These are phyloP conservation scores for Crithidia expoeki DNA, from an alignment of 208 protist genomes.

Conservation along the genomic window DNA sequence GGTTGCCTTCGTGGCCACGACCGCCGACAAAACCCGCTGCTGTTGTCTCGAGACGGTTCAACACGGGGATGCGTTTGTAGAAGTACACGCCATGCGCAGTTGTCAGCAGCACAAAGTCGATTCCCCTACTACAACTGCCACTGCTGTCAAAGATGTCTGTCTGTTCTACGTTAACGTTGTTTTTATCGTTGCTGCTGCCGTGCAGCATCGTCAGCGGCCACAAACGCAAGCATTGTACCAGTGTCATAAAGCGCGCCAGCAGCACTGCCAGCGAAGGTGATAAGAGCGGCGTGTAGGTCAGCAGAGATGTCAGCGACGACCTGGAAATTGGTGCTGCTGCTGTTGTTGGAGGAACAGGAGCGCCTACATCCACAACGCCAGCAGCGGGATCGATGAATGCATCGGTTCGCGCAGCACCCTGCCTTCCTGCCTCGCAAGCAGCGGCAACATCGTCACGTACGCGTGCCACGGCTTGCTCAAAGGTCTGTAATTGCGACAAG, in stretches of 20 bases:
- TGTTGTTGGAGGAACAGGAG: too few relatives aligned
- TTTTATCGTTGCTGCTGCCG: background rate
- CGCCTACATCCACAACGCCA: slow-evolving; percentile 1
- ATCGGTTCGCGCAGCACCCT: background rate
- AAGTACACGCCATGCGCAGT: slow-evolving; percentile 22
- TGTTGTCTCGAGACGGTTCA: background rate
- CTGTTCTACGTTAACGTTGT: background rate
- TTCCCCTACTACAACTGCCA: background rate
- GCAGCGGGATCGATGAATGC: background rate
- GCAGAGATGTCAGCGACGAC: background rate
- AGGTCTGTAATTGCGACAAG: slow-evolving; percentile 20
- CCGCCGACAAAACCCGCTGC: background rate
- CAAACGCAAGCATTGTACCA: slow-evolving; percentile 22
- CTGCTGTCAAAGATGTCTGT: slow-evolving; percentile 10
- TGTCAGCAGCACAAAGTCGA: slow-evolving; percentile 14
- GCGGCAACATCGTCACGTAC: background rate
- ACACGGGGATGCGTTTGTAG: slow-evolving; percentile 4
- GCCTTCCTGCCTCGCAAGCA: background rate
- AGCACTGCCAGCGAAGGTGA: slow-evolving; percentile 4
- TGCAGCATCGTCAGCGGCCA: background rate
- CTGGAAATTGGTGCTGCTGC: background rate
- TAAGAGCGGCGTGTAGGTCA: background rate
- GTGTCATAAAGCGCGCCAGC: slow-evolving; percentile 13
- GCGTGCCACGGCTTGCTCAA: slow-evolving; percentile 26
- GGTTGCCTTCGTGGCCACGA: background rate